phyloP scores from a whole-genome alignment of 2,329 filamentous ascomycete species.

The Bipolaris sorokiniana region DNA sequence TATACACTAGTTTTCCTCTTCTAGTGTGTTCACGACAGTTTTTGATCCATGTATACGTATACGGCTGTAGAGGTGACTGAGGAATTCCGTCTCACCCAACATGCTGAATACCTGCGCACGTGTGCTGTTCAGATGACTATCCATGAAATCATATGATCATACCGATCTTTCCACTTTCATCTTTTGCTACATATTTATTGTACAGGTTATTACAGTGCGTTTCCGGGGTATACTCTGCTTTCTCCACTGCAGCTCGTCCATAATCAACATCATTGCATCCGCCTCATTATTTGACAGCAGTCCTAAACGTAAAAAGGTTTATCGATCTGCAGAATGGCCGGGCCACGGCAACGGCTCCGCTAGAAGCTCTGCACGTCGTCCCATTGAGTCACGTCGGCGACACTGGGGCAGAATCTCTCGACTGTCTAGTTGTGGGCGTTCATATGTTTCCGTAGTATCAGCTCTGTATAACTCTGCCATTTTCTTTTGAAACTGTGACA shows the following conservation, averaged over 20 bases:
- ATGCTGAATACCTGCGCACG: neutral
- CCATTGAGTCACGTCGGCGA: neutral
- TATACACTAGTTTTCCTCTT: neutral
- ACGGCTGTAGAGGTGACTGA: too few species aligned
- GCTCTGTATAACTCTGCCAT: neutral
- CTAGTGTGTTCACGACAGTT: neutral
- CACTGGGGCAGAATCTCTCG: constrained; percentile 6
- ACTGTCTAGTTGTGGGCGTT: constrained; percentile 15
- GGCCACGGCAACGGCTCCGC: constrained; percentile 15
- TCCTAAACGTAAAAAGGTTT: neutral
- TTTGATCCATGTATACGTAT: too few species aligned
- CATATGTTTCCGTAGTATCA: constrained; percentile 16
- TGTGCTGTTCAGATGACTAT: neutral
- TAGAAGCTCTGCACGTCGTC: constrained; percentile 13
- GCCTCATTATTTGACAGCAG: too few species aligned
- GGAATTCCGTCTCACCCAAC: too few species aligned
- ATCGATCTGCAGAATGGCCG: neutral
- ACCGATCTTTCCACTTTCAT: too few species aligned
- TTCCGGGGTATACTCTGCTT: neutral
- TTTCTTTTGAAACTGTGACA: constrained; percentile 1
- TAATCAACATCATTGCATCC: neutral
- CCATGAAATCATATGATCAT: neutral
- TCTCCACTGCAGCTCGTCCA: neutral
- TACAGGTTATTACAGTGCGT: neutral
- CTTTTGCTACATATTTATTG: neutral